phyloP scores from a whole-genome alignment of 139 green algal genomes.

The Pseudopediastrum boryanum region DNA sequence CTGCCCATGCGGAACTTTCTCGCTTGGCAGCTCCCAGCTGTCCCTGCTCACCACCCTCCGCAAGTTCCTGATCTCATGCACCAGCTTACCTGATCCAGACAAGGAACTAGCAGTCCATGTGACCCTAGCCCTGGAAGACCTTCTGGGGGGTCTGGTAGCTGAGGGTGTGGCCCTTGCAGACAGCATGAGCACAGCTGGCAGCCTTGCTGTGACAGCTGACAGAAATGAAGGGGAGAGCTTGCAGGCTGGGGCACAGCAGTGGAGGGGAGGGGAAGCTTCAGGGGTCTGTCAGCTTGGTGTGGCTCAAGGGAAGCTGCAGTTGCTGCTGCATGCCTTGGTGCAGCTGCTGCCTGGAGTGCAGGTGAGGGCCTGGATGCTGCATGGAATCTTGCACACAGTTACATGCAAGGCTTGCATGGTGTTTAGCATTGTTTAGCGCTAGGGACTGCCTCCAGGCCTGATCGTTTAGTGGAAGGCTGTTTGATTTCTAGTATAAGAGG shows the following conservation, averaged over 20 bases:
- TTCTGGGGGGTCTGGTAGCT: constrained; percentile 14
- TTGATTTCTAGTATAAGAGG: neutral
- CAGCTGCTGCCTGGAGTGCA: constrained; percentile 32
- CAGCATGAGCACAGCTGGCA: too few relatives aligned
- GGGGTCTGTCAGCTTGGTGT: neutral
- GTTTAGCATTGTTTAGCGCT: too few relatives aligned
- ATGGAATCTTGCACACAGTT: too few relatives aligned
- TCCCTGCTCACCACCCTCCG: constrained; percentile 22
- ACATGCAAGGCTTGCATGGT: too few relatives aligned
- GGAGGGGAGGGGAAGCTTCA: neutral
- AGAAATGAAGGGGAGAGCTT: too few relatives aligned
- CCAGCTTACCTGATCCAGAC: constrained; percentile 16
- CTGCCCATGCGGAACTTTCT: too few relatives aligned
- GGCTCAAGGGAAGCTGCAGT: too few relatives aligned
- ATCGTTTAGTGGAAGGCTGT: neutral
- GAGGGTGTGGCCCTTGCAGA: too few relatives aligned
- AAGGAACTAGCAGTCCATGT: neutral
- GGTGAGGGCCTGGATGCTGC: too few relatives aligned
- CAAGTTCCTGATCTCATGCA: constrained; percentile 25
- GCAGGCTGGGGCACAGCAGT: neutral
- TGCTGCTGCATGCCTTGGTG: constrained; percentile 8
- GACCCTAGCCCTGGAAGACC: neutral
- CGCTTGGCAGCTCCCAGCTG: neutral
- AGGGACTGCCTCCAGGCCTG: neutral
- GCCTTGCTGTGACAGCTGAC: too few relatives aligned